A percentile compares a stretch with the other conserved stretches of the same genome.
Evolutionary conservation across 805 yeast species (phyloP).

Genomic region (Saccharomyces jurei): DNA sequence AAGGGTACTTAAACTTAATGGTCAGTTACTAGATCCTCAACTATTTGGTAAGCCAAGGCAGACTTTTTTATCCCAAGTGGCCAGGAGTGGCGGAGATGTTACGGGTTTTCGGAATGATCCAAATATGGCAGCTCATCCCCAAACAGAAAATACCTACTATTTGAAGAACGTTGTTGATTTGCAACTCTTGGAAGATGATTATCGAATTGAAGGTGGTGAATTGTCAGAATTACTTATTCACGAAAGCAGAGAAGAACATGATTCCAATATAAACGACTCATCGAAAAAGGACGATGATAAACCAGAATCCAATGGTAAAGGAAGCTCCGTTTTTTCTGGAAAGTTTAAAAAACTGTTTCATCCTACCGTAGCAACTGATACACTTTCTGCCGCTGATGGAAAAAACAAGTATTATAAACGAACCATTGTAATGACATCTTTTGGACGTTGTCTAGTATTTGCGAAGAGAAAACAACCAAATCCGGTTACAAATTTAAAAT

Average conservation of each 20-base stretch:
- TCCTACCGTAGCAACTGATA: slow-evolving; percentile 7
- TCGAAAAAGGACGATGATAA: background rate
- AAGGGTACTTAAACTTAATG: slow-evolving; percentile 37
- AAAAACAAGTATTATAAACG: slow-evolving; percentile 5
- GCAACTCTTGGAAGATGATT: slow-evolving; percentile 13
- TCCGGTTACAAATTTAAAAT: slow-evolving; percentile 27
- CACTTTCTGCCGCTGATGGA: background rate
- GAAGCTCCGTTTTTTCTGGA: slow-evolving; percentile 15
- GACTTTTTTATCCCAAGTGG: slow-evolving; percentile 37
- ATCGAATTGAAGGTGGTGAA: slow-evolving; percentile 13
- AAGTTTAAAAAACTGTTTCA: slow-evolving; percentile 25
- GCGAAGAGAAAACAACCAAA: slow-evolving; percentile 32
- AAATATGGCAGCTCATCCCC: slow-evolving; percentile 5
- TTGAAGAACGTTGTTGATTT: slow-evolving; percentile 15
- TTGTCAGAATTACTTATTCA: background rate
- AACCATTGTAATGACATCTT: slow-evolving; percentile 11
- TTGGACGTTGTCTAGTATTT: slow-evolving; percentile 53
- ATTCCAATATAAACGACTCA: background rate
- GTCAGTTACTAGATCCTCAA: slow-evolving; percentile 45
- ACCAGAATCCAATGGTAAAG: slow-evolving; percentile 3
- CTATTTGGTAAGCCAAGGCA: slow-evolving; percentile 24
- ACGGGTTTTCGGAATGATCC: slow-evolving; percentile 35
- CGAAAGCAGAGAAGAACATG: background rate
- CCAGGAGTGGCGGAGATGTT: slow-evolving; percentile 37
- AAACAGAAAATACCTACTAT: slow-evolving; percentile 29